Base-by-base conservation (phyloP, 163 green algal genomes). In the Scenedesmus sp. region DNA sequence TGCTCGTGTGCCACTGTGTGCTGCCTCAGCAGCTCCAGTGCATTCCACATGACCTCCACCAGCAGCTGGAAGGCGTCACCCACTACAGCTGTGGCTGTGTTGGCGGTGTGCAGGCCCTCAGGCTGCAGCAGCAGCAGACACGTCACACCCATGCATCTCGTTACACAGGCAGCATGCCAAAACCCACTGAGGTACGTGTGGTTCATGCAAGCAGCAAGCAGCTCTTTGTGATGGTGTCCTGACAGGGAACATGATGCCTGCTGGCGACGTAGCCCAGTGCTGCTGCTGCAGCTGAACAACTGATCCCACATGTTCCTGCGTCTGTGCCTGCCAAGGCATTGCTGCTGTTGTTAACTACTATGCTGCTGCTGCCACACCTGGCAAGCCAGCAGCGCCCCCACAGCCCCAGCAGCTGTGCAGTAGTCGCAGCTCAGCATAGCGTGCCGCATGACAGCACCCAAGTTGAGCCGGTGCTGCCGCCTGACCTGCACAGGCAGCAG, bases 371-470 rank as follows among this genome's bases (percentile, higher is more conserved):
- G 4, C 23, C 86, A 34, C 57, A 90, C 86, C 88, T 87, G 59
- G 26, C 55, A 74, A 12, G 76, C 77, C 88, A 92, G 79, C 60
- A 92, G 88, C 62, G 79, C 70, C 13, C 34, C 88, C 12, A 70
- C 55, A 12, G 60, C 88, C 34, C 88, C 88, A 26, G 88, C 77
- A 23, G 88, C 88, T 20, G 88, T 92, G 54, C 9, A 26, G 62
- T 88, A 92, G 88, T 92, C 76, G n/a, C 46, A 76, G n/a, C 34
- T 56, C 46, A 92, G 79, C 79, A 92, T 79, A 15, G 79, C 60
- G 23, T 57, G 26, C 15, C 79, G 84, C 88, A 92, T 79, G 9
- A 92, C 34, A 20, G 88, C 79, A 23, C 26, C 56, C 18, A 92
- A 20, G 62, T 88, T 88, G 60, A n/a, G n/a, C 1, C 88, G 59